Percentiles rank a stretch among this genome's conserved stretches.
phyloP scores from a whole-genome alignment of 306 rosid genomes.

The Cucumis melo region DNA sequence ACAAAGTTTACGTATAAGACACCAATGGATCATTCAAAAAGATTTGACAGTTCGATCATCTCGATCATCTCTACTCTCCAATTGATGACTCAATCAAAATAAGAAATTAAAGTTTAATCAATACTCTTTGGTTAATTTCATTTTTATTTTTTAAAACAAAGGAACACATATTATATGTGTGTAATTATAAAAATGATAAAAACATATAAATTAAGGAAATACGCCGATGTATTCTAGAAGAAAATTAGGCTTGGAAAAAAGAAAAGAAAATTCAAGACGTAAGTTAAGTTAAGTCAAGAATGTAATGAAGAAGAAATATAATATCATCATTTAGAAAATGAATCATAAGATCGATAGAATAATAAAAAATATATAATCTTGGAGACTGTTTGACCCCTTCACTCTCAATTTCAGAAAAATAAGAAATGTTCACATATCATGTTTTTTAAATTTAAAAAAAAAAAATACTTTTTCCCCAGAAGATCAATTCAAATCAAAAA shows the following conservation, averaged over 20 bases:
- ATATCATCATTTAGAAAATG: background rate
- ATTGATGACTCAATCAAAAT: too few species aligned
- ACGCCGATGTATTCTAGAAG: background rate
- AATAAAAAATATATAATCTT: background rate
- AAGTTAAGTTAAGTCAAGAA: background rate
- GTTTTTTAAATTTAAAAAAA: too few species aligned
- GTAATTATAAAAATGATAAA: background rate
- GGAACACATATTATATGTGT: background rate
- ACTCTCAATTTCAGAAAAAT: background rate
- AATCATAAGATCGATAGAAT: background rate
- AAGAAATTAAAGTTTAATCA: too few species aligned
- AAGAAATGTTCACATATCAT: too few species aligned
- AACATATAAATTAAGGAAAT: background rate
- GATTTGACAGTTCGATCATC: too few species aligned
- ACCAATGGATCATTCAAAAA: too few species aligned
- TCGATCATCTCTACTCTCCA: too few species aligned
- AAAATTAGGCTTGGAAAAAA: background rate
- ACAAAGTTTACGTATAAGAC: too few species aligned
- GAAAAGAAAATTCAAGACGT: background rate
- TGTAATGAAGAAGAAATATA: background rate
- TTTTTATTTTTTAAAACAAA: background rate
- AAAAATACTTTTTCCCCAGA: too few species aligned
- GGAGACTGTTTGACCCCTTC: background rate
- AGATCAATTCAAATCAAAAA: too few species aligned
- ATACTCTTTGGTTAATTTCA: background rate